A percentile compares a stretch with the other conserved stretches of the same genome.
These are phyloP conservation scores for Fraxinus pennsylvanica DNA, from an alignment of 257 asterid species.

Conservation along the genomic window DNA sequence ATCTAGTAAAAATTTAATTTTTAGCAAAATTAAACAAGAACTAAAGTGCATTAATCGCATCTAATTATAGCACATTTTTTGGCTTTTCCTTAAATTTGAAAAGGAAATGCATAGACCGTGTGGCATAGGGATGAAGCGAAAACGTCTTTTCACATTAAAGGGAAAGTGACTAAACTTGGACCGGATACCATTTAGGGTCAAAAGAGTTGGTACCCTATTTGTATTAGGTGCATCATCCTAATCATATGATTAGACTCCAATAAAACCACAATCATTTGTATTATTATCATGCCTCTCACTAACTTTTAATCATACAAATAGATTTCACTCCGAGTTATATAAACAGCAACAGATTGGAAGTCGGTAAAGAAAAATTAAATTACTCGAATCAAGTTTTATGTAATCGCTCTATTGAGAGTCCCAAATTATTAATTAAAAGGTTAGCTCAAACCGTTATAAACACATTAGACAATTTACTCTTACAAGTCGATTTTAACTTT, in stretches of 20 bases:
- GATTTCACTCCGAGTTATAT: background rate
- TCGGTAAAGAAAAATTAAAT: background rate
- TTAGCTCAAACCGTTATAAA: no score
- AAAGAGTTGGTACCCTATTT: background rate
- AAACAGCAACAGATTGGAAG: background rate
- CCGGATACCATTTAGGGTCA: background rate
- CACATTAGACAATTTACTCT: no score
- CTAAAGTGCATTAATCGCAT: no score
- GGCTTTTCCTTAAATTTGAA: background rate
- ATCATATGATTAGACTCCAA: background rate
- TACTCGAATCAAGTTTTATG: background rate
- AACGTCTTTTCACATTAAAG: background rate
- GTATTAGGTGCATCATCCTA: background rate
- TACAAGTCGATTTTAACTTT: no score
- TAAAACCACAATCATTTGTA: background rate
- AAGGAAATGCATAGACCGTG: background rate
- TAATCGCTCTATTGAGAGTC: background rate
- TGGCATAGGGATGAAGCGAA: background rate
- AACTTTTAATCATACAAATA: background rate
- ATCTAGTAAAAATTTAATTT: no score
- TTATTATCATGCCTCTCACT: background rate
- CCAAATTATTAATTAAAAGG: no score
- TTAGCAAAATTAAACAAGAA: no score
- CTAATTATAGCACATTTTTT: no score
- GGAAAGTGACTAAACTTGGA: background rate